Conservation (phyloP, 306 rosid species). For the Corylus avellana region DNA sequence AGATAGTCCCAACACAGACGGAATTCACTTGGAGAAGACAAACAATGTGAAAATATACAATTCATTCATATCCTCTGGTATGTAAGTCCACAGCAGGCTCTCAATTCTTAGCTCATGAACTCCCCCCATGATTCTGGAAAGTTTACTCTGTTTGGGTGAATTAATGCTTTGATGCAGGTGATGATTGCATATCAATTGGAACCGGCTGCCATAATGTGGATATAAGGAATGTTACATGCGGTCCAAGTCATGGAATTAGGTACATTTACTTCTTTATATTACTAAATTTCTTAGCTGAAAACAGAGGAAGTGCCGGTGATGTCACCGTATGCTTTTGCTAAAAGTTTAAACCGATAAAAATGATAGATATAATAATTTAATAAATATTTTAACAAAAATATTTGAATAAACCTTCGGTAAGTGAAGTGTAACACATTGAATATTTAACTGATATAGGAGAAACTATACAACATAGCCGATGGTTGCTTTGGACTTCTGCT, state of each 20-base stretch:
- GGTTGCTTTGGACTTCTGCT: too few species aligned
- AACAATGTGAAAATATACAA: conserved; percentile 34
- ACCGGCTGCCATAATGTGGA: conserved; percentile 50
- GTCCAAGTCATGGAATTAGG: conserved; percentile 63
- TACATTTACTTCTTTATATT: not conserved
- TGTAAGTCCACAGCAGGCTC: not conserved
- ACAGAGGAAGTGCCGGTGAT: too few species aligned
- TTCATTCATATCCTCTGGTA: conserved; percentile 46
- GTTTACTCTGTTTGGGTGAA: not conserved
- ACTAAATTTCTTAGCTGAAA: not conserved
- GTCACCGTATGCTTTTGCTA: too few species aligned
- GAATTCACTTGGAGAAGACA: conserved; percentile 54
- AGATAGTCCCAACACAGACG: conserved; percentile 53
- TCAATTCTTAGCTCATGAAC: not conserved
- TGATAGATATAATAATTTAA: too few species aligned
- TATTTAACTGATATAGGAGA: too few species aligned
- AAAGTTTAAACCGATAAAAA: too few species aligned
- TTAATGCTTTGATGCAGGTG: conserved; percentile 30
- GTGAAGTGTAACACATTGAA: too few species aligned
- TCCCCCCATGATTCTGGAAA: not conserved
- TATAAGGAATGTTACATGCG: conserved; percentile 45
- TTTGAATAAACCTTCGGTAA: too few species aligned
- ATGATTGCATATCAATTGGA: conserved; percentile 60
- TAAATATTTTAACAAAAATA: too few species aligned
- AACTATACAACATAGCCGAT: too few species aligned